Base-by-base conservation (phyloP, 805 yeast genomes). In the Metschnikowia drakensbergensis region DNA sequence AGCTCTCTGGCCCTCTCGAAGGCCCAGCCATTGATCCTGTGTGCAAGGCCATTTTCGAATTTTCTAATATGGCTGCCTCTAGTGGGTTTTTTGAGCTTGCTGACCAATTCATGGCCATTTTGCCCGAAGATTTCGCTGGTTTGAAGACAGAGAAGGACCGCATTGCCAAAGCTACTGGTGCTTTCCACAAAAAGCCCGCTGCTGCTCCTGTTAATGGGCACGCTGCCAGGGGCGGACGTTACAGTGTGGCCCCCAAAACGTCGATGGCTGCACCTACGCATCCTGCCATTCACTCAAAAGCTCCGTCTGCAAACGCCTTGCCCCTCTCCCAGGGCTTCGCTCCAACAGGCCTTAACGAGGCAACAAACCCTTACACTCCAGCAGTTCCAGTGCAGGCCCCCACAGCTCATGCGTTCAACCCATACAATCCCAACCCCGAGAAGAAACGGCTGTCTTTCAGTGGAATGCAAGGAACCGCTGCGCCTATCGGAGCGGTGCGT, bases 11-110 rank as follows among this genome's bases (percentile, higher is more conserved):
- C 2, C 63, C 63, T 11, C 59, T 72, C 34, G 55, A 72, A 1
- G 72, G 77, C 8, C 72, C 77, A 17, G 71, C 77, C 10, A 67
- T 79, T 38, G 79, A 71, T 36, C 74, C 73, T 1, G 68, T 83
- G 45, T 78, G 83, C 57, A 73, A 74, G 34, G 83, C 84, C 2
- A 81, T 88, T 52, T 74, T 88, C 54, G 98, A 94, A 66, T 94
- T 86, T 65, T 83, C 95, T 40, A 83, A 81, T 55, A 72, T 86
- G 51, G 82, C 90, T 48, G 85, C 96, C 3, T 82, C 89, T 27
- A 82, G 77, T 61, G 98, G 97, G 27, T 82, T 87, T 54, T 83
- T 88, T 58, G 95, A 85, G 7, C 71, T 92, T 55, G 97, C 98
- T 1, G 77, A 74, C 49, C 79, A 76, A 55, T 81, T 87, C 55